Percentiles rank a stretch among this genome's conserved stretches.
Evolutionary conservation across 176 grass and related monocot genomes (phyloP).

Genomic region (Aegilops longissima): DNA sequence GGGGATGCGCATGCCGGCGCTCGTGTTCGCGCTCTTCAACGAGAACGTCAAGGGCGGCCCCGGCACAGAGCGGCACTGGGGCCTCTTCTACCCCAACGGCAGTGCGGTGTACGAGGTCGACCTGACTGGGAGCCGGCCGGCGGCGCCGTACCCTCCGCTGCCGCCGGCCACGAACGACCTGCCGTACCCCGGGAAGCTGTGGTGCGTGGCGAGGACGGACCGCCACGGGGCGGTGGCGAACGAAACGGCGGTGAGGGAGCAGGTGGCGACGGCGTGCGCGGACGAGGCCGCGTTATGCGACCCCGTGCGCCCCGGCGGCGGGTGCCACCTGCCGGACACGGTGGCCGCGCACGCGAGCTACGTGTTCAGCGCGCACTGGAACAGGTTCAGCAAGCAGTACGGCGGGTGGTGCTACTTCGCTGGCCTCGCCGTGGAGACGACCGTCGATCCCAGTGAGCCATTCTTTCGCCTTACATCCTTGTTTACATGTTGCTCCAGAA

Average conservation of each 20-base stretch:
- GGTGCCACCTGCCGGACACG: slow-evolving; percentile 38
- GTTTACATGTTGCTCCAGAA: too few species aligned
- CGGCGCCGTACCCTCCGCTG: slow-evolving; percentile 41
- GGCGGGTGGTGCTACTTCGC: slow-evolving; percentile 65
- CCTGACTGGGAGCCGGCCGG: slow-evolving; percentile 24
- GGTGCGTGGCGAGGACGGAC: slow-evolving; percentile 47
- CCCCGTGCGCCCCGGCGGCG: slow-evolving; percentile 33
- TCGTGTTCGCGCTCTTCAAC: slow-evolving; percentile 70
- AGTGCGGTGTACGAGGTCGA: slow-evolving; percentile 59
- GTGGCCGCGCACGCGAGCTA: slow-evolving; percentile 43
- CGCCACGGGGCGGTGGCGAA: slow-evolving; percentile 2
- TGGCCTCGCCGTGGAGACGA: slow-evolving; percentile 56
- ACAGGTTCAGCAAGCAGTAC: slow-evolving; percentile 50
- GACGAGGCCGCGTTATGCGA: slow-evolving; percentile 40
- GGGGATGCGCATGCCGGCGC: slow-evolving; percentile 37
- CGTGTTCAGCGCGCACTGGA: slow-evolving; percentile 72
- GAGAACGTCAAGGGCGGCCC: slow-evolving; percentile 60
- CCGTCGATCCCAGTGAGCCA: slow-evolving; percentile 52
- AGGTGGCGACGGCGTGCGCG: slow-evolving; percentile 38
- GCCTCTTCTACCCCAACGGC: slow-evolving; percentile 63
- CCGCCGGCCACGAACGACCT: slow-evolving; percentile 44
- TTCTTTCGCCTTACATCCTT: not conserved
- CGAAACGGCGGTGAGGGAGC: slow-evolving; percentile 29
- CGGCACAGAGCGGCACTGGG: slow-evolving; percentile 62
- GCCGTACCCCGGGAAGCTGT: slow-evolving; percentile 49